phyloP scores from a whole-genome alignment of 2,329 filamentous ascomycete species.

The Cercospora zeina region DNA sequence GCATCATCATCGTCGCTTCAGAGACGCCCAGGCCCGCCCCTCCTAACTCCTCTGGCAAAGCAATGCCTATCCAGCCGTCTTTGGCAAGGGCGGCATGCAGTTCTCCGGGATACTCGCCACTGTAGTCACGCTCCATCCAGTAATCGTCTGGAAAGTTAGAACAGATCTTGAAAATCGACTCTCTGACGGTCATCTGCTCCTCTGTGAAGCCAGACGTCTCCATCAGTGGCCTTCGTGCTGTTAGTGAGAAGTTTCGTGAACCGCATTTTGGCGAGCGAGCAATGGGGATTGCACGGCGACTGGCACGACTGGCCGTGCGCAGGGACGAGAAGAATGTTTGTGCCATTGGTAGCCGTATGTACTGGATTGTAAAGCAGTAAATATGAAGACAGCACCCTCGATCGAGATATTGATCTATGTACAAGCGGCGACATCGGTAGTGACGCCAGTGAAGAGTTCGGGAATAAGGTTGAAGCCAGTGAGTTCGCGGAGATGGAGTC shows the following conservation, averaged over 20 bases:
- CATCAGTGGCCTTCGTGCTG: slow-evolving; percentile 57
- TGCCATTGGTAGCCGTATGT: slow-evolving; percentile 23
- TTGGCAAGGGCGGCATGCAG: slow-evolving; percentile 71
- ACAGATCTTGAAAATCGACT: slow-evolving; percentile 69
- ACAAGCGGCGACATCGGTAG: slow-evolving; percentile 8
- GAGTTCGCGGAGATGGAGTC: not conserved
- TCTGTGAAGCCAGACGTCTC: slow-evolving; percentile 71
- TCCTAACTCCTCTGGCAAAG: slow-evolving; percentile 71
- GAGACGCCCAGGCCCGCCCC: slow-evolving; percentile 75
- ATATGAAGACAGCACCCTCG: too few species aligned
- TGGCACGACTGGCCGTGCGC: slow-evolving; percentile 18
- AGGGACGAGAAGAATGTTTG: slow-evolving; percentile 27
- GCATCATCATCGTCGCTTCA: slow-evolving; percentile 85
- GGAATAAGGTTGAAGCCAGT: slow-evolving; percentile 10
- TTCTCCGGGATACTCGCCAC: slow-evolving; percentile 69
- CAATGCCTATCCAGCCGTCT: slow-evolving; percentile 80
- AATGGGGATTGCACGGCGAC: not conserved
- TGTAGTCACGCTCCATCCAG: slow-evolving; percentile 73
- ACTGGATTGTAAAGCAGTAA: not conserved
- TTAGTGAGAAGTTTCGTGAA: slow-evolving; percentile 39
- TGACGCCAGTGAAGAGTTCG: slow-evolving; percentile 5
- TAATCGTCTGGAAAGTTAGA: slow-evolving; percentile 71
- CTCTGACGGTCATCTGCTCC: slow-evolving; percentile 69
- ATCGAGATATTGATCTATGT: not conserved
- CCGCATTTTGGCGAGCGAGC: slow-evolving; percentile 24